Percentiles rank a stretch among this genome's conserved stretches.
Conservation (phyloP, 768 basidiomycete genomes). For the Russula abietina region DNA sequence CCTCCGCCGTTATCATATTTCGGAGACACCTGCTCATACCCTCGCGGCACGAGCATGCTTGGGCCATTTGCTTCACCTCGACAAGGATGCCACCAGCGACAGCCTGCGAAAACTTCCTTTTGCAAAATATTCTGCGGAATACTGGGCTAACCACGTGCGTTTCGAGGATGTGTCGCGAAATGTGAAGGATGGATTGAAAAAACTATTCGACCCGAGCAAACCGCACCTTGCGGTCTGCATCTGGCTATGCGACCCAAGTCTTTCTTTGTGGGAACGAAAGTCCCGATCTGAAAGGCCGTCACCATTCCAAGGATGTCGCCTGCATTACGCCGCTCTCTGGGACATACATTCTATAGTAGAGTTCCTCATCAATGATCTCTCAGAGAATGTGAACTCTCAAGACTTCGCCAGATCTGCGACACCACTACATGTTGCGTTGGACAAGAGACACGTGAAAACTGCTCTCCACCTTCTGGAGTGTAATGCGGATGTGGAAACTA, state of each 20-base stretch:
- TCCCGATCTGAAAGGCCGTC: conserved; percentile 73
- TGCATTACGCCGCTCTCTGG: background rate
- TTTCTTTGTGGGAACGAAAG: too few relatives aligned
- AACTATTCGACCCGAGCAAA: background rate
- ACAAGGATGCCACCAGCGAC: background rate
- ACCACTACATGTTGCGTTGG: background rate
- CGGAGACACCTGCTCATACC: background rate
- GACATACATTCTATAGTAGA: conserved; percentile 30
- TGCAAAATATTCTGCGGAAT: background rate
- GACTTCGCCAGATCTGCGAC: background rate
- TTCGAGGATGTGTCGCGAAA: background rate
- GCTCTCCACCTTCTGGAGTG: background rate
- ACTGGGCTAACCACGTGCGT: background rate
- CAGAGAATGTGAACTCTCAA: background rate
- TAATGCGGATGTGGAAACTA: background rate
- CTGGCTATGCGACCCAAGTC: background rate
- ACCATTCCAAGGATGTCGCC: conserved; percentile 28
- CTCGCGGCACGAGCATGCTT: background rate
- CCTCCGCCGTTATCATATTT: background rate
- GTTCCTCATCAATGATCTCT: conserved; percentile 48
- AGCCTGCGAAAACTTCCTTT: background rate
- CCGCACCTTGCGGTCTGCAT: background rate
- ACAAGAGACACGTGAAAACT: background rate
- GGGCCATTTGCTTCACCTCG: background rate
- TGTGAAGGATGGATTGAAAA: background rate